Conservation (phyloP, 148 eudicot species). For the Persicaria tinctoria region DNA sequence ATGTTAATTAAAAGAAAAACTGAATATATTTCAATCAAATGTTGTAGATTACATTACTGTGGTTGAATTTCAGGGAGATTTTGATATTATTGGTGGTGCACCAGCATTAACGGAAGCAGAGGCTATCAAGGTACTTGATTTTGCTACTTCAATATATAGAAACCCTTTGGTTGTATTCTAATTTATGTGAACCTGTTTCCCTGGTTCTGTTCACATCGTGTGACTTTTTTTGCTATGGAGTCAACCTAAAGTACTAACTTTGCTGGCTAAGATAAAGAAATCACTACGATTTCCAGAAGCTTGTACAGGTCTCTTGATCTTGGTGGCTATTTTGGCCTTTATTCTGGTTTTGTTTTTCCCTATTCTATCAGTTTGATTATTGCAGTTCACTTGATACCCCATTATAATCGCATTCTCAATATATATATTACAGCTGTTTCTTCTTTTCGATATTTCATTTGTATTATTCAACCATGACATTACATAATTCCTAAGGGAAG, state of each 20-base stretch:
- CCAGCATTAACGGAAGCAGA: conserved; percentile 89
- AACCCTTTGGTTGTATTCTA: background rate
- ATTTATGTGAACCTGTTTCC: background rate
- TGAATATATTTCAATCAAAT: background rate
- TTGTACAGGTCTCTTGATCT: background rate
- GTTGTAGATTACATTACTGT: background rate
- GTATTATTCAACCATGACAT: background rate
- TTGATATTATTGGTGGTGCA: conserved; percentile 93
- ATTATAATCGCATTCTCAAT: too few relatives aligned
- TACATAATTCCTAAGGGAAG: background rate
- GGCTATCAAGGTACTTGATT: conserved; percentile 61
- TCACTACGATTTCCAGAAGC: background rate
- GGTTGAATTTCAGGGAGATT: conserved; percentile 54
- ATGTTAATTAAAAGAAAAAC: background rate
- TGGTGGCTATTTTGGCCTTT: too few relatives aligned
- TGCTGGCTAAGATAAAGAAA: background rate
- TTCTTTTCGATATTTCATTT: background rate
- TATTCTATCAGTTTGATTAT: too few relatives aligned
- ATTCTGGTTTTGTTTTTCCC: too few relatives aligned
- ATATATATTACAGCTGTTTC: background rate
- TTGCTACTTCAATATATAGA: background rate
- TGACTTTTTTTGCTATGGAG: background rate
- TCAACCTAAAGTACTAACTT: background rate
- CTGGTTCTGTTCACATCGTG: background rate
- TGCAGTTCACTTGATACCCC: too few relatives aligned